Base-by-base conservation (phyloP, 805 yeast species). In the Henningerozyma blattae region DNA sequence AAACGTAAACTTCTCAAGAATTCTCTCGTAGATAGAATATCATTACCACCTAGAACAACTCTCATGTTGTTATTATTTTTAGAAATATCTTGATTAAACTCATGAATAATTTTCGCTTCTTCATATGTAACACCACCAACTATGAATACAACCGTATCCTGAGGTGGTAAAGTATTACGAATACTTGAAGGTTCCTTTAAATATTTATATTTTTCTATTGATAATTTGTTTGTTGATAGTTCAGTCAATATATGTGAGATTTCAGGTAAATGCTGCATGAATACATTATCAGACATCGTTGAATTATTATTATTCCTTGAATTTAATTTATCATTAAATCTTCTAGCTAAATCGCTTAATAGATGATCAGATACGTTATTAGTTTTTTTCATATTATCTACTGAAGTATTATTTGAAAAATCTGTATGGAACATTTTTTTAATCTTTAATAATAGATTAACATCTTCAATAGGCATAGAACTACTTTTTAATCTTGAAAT, bases 61-160 rank as follows among this genome's bases (percentile, higher is more conserved):
- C 84, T 71, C 30, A 81, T 65, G 8, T 71, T 73, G 24, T 69
- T 70, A 17, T 33, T 38, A 34, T 64, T 67, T 15, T 34, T 39
- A 5, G 12, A 5, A 48, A 48, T 48, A 17, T 72, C 61, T 19
- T 58, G 58, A 48, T 79, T 77, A 41, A 86, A 64, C 40, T 85
- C 82, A 35, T 80, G 74, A 4, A 87, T 74, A 17, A 86, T 58
- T 40, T 95, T 70, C 0, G 94, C 83, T 54, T 91, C 99, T 55
- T 89, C 97, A 52, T 74, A 85, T 1, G 97, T 89, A 2, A 72
- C 79, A 13, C 98, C 98, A 5, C 96, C 97, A 33, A 84, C 73
- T 34, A 81, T 58, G 50, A 75, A 82, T 1, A 82, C 61, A 3
- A 82, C 67, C n/a, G 82, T 61, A 45, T 81, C 87, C 46, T 77